Evolutionary conservation across 2,329 filamentous ascomycete genomes (phyloP).

Genomic region (Venturia effusa): DNA sequence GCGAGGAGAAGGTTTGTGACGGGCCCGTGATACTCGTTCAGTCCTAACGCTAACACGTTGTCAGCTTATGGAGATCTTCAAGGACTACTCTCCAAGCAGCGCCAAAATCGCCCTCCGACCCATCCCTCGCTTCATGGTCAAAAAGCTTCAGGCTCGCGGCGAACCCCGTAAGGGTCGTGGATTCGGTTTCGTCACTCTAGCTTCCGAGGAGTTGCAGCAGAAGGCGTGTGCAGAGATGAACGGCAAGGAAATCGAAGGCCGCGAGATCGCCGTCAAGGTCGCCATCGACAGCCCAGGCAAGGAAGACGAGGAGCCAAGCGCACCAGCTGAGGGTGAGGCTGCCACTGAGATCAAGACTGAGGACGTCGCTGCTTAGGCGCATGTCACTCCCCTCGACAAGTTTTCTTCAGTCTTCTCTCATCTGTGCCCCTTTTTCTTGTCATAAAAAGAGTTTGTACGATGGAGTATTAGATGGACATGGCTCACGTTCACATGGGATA

Average conservation of each 20-base stretch:
- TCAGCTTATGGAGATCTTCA: constrained; percentile 95
- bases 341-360: constrained; percentile 7
- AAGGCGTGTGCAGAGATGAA: constrained; percentile 99
- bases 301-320: constrained; percentile 66
- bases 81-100: constrained; percentile 79
- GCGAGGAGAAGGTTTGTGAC: constrained; percentile 77
- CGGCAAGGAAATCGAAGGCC: constrained; percentile 96
- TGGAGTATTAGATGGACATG: not conserved
- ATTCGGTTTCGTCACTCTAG: constrained; percentile 95
- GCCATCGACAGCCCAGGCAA: constrained; percentile 99
- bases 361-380: constrained; percentile 5
- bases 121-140: constrained; percentile 99
- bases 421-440: constrained; percentile 1
- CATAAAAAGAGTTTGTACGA: not conserved
- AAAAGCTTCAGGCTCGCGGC: constrained; percentile 97
- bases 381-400: not conserved
- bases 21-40: not conserved
- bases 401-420: not conserved
- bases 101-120: constrained; percentile 98
- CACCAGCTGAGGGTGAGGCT: constrained; percentile 23
- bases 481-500: constrained; percentile 4
- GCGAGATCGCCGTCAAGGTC: constrained; percentile 99
- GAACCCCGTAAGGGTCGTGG: constrained; percentile 98
- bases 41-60: constrained; percentile 14
- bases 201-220: constrained; percentile 89